Percentiles rank a stretch among this genome's conserved stretches.
Conservation (phyloP, 768 basidiomycete species). For the Megacollybia marginata region DNA sequence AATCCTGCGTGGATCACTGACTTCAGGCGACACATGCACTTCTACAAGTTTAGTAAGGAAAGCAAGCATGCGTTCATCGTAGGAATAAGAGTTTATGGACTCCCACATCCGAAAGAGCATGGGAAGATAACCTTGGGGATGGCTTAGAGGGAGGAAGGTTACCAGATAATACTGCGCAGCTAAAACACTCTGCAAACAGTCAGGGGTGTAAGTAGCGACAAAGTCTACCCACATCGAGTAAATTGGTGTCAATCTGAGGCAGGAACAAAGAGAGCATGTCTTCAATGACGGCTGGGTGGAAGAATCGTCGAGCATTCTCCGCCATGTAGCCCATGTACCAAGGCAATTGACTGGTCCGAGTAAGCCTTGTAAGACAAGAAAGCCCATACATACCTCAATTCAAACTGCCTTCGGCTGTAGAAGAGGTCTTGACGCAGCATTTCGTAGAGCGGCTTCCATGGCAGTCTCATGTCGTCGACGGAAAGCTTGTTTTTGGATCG, state of each 20-base stretch:
- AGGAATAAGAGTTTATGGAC: slow-evolving; percentile 82
- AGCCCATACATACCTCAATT: slow-evolving; percentile 53
- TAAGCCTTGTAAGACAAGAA: not conserved
- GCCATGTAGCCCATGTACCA: slow-evolving; percentile 74
- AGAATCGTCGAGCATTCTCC: slow-evolving; percentile 68
- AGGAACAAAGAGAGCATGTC: slow-evolving; percentile 88
- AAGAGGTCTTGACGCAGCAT: slow-evolving; percentile 71
- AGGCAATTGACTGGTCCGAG: slow-evolving; percentile 48
- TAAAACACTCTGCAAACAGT: slow-evolving; percentile 48
- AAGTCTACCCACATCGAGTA: slow-evolving; percentile 51
- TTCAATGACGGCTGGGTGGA: slow-evolving; percentile 79
- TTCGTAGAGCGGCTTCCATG: slow-evolving; percentile 75
- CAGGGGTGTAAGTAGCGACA: slow-evolving; percentile 6
- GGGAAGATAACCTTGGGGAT: slow-evolving; percentile 77
- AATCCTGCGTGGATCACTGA: slow-evolving; percentile 68
- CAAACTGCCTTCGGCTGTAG: slow-evolving; percentile 66
- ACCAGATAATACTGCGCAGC: slow-evolving; percentile 81
- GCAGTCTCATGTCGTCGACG: slow-evolving; percentile 72
- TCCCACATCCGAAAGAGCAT: slow-evolving; percentile 86
- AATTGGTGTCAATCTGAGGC: slow-evolving; percentile 68
- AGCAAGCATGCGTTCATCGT: slow-evolving; percentile 84
- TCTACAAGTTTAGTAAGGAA: slow-evolving; percentile 74
- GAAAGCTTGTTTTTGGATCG: slow-evolving; percentile 68
- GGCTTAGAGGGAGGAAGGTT: slow-evolving; percentile 78
- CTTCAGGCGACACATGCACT: slow-evolving; percentile 70